A percentile compares a stretch with the other conserved stretches of the same genome.
These are phyloP conservation scores for Dictyostelium intermedium DNA, from an alignment of 78 protist genomes.

Conservation along the genomic window DNA sequence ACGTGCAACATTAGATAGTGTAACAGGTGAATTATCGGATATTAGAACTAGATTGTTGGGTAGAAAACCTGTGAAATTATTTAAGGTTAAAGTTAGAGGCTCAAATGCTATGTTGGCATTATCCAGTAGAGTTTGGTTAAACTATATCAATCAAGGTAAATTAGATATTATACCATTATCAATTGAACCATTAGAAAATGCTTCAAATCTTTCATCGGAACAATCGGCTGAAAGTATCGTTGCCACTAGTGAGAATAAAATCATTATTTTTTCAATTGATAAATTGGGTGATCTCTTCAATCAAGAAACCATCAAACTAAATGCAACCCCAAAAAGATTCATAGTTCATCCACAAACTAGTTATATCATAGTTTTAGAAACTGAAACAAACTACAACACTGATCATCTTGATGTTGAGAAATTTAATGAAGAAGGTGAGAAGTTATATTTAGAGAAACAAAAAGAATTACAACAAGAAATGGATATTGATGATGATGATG, in stretches of 20 bases:
- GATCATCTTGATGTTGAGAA: neutral
- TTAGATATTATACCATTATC: conserved; percentile 88
- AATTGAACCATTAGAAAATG: conserved; percentile 86
- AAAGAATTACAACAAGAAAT: conserved; percentile 26
- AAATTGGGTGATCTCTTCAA: conserved; percentile 91
- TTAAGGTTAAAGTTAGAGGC: conserved; percentile 61
- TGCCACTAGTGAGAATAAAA: conserved; percentile 86
- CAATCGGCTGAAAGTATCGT: conserved; percentile 96
- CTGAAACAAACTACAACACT: conserved; percentile 83
- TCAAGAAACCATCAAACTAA: conserved; percentile 75
- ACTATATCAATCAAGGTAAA: conserved; percentile 73
- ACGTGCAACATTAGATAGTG: conserved; percentile 88
- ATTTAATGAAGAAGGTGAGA: neutral
- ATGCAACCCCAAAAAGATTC: conserved; percentile 90
- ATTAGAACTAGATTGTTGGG: conserved; percentile 87
- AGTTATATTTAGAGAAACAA: neutral
- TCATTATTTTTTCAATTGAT: conserved; percentile 89
- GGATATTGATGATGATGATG: neutral
- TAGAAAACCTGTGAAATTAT: conserved; percentile 85
- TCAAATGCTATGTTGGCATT: conserved; percentile 93
- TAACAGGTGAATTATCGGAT: conserved; percentile 93
- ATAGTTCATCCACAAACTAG: conserved; percentile 75
- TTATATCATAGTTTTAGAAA: conserved; percentile 83
- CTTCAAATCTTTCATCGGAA: conserved; percentile 91
- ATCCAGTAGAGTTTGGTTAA: conserved; percentile 92